Percentiles rank a stretch among this genome's conserved stretches.
phyloP scores from a whole-genome alignment of 108 stramenopile genomes.

The Bacterosira constricta region DNA sequence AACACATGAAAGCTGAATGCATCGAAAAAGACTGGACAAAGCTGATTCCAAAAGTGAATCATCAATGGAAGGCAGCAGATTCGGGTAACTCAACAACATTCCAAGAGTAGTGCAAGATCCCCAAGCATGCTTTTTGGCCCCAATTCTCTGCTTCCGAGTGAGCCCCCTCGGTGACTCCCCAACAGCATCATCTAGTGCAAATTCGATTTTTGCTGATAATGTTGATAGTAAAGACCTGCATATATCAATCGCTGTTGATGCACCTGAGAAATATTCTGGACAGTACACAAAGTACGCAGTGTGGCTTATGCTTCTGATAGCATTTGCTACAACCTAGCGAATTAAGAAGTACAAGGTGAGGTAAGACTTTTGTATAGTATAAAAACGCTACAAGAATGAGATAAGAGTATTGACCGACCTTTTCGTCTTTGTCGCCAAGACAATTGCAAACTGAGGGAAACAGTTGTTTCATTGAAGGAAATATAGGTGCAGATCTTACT shows the following conservation, averaged over 20 bases:
- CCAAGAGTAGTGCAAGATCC: slow-evolving; percentile 60
- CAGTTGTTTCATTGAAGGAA: slow-evolving; percentile 21
- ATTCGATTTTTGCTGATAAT: slow-evolving; percentile 46
- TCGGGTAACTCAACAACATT: slow-evolving; percentile 25
- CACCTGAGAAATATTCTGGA: slow-evolving; percentile 1
- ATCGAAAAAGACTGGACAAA: slow-evolving; percentile 32
- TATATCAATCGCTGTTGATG: not conserved
- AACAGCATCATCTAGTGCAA: slow-evolving; percentile 40
- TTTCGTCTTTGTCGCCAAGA: slow-evolving; percentile 61
- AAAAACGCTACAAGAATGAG: not conserved
- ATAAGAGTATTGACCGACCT: slow-evolving; percentile 36
- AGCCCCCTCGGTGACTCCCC: slow-evolving; percentile 33
- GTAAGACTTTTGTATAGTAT: not conserved
- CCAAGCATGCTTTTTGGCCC: slow-evolving; percentile 78
- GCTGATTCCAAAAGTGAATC: slow-evolving; percentile 13
- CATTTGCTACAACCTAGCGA: slow-evolving; percentile 60
- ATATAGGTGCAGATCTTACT: not conserved
- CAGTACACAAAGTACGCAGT: slow-evolving; percentile 48
- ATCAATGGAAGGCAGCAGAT: slow-evolving; percentile 5
- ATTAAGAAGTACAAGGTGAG: not conserved
- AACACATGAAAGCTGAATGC: slow-evolving; percentile 27
- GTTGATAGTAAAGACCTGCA: slow-evolving; percentile 22
- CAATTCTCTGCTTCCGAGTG: slow-evolving; percentile 75
- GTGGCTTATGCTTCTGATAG: slow-evolving; percentile 71
- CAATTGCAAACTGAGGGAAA: slow-evolving; percentile 16